Conservation (phyloP, 306 rosid species). For the Adenanthera pavonina region DNA sequence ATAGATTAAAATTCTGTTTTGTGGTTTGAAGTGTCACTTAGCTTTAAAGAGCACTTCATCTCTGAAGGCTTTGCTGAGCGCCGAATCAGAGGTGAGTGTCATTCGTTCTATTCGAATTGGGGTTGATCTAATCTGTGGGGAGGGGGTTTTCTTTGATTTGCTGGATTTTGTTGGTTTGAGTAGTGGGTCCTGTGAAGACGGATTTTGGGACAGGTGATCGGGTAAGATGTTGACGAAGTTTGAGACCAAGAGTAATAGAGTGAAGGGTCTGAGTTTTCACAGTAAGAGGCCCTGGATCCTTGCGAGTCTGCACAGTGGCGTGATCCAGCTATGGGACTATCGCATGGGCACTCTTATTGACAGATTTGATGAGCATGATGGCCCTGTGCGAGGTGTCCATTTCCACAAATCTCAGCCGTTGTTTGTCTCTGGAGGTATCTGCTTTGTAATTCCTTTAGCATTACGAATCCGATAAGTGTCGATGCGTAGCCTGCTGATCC, state of each 20-base stretch:
- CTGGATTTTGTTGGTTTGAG: neutral
- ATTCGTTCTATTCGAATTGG: neutral
- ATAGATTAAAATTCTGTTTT: neutral
- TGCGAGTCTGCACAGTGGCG: slow-evolving; percentile 99
- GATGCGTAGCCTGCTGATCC: slow-evolving; percentile 29
- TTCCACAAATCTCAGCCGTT: slow-evolving; percentile 96
- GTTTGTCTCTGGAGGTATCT: slow-evolving; percentile 91
- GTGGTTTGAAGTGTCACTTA: slow-evolving; percentile 15
- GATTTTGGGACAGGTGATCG: slow-evolving; percentile 6
- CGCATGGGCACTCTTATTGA: slow-evolving; percentile 98
- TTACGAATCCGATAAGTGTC: neutral
- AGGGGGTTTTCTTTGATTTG: neutral
- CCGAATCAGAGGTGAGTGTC: neutral
- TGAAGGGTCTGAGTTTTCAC: slow-evolving; percentile 97
- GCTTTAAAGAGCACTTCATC: neutral
- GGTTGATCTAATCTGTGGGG: neutral
- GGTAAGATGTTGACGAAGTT: slow-evolving; percentile 91
- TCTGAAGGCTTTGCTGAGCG: slow-evolving; percentile 13
- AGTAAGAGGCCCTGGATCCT: slow-evolving; percentile 96
- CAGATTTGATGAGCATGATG: slow-evolving; percentile 93
- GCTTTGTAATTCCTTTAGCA: neutral
- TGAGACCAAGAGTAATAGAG: slow-evolving; percentile 97
- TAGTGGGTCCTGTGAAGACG: neutral
- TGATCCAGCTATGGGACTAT: slow-evolving; percentile 98
- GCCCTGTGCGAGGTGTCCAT: slow-evolving; percentile 96